Evolutionary conservation across 176 grass and related monocot species (phyloP).

Genomic region (Phragmites australis): DNA sequence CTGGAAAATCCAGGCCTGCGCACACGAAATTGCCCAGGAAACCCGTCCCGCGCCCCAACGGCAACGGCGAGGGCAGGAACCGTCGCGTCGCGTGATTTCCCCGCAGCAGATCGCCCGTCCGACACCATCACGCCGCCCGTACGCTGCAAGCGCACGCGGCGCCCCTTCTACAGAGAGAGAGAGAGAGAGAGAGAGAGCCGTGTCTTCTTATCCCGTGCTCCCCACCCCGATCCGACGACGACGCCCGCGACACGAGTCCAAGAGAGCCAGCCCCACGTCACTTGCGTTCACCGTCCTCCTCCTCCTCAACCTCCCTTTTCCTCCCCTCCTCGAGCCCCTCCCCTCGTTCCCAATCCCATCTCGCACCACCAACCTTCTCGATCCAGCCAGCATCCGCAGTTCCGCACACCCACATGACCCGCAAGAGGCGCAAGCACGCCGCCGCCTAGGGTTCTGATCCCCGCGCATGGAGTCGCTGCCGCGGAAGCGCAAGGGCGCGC

Average conservation of each 20-base stretch:
- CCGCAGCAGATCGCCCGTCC: background rate
- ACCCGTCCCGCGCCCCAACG: background rate
- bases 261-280: background rate
- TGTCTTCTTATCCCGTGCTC: conserved; percentile 2
- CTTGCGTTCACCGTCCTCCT: background rate
- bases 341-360: conserved; percentile 35
- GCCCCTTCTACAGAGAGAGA: too few species aligned
- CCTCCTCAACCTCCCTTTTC: background rate
- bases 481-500: conserved; percentile 76
- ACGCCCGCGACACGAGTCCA: conserved; percentile 41
- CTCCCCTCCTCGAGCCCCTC: conserved; percentile 40
- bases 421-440: conserved; percentile 43
- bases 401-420: conserved; percentile 40
- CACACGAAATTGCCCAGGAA: background rate
- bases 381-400: conserved; percentile 20
- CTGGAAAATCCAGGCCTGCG: background rate
- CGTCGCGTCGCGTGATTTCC: conserved; percentile 27
- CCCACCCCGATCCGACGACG: background rate
- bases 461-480: conserved; percentile 54
- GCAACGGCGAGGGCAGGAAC: background rate
- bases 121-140: conserved; percentile 35
- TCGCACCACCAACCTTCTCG: conserved; percentile 36
- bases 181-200: background rate
- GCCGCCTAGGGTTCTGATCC: conserved; percentile 29
- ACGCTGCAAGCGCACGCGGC: conserved; percentile 1